phyloP scores from a whole-genome alignment of 2,329 filamentous ascomycete genomes.

The Metarhizium rileyi region DNA sequence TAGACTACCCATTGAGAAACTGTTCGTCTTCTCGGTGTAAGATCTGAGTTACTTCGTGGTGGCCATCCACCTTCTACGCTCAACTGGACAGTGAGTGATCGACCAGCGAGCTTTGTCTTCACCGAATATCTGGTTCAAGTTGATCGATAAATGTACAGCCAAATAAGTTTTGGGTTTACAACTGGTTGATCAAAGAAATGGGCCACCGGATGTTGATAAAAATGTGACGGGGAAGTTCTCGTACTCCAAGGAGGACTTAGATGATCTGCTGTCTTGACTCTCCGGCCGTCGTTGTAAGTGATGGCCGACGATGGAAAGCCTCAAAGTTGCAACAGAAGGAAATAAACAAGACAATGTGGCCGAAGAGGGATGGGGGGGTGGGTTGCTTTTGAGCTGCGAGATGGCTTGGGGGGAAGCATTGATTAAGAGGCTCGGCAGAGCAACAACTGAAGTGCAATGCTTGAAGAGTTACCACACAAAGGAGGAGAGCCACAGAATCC shows the following conservation, averaged over 20 bases:
- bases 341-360: not conserved
- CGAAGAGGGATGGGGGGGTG: constrained; percentile 7
- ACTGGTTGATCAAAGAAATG: not conserved
- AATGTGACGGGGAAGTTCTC: not conserved
- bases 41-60: not conserved
- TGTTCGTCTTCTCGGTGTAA: constrained; percentile 4
- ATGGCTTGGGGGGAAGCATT: constrained; percentile 3
- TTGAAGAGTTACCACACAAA: constrained; percentile 4
- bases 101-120: not conserved
- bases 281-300: not conserved
- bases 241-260: not conserved
- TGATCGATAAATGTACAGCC: not conserved
- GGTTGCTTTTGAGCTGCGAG: constrained; percentile 15
- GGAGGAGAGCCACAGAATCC: constrained; percentile 3
- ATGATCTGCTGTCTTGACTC: not conserved
- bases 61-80: not conserved
- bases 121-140: not conserved
- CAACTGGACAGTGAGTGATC: not conserved
- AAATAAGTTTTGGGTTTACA: not conserved
- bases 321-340: not conserved
- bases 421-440: constrained; percentile 7
- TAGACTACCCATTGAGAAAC: constrained; percentile 46
- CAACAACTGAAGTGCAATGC: constrained; percentile 7
- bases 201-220: not conserved
- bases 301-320: not conserved